phyloP scores from a whole-genome alignment of 805 yeast genomes.

The Myxozyma udenii region DNA sequence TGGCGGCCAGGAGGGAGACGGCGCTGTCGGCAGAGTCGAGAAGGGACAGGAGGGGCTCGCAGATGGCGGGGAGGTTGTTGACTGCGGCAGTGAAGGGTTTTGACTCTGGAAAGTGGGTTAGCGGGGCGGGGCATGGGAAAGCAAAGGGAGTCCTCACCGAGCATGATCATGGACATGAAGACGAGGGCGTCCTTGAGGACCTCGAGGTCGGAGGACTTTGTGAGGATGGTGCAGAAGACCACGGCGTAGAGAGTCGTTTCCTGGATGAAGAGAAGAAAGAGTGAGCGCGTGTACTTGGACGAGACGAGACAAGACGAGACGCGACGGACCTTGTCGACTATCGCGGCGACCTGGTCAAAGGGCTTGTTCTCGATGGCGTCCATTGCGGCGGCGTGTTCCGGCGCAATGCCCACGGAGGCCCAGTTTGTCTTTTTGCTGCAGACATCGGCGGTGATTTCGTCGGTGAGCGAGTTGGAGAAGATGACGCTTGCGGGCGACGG shows the following conservation, averaged over 20 bases:
- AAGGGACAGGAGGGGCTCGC: conserved; percentile 38
- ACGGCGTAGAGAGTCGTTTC: conserved; percentile 14
- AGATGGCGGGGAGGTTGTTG: conserved; percentile 10
- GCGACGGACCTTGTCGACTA: conserved; percentile 7
- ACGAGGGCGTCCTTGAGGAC: conserved; percentile 64
- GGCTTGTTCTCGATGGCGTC: conserved; percentile 50
- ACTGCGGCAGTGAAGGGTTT: conserved; percentile 7
- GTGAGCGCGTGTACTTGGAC: not conserved
- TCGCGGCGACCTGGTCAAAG: conserved; percentile 28
- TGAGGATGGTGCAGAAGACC: conserved; percentile 43
- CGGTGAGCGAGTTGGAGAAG: conserved; percentile 64
- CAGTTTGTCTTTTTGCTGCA: conserved; percentile 83
- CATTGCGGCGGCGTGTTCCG: conserved; percentile 63
- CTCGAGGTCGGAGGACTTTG: conserved; percentile 56
- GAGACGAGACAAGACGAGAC: not conserved
- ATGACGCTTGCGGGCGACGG: conserved; percentile 36
- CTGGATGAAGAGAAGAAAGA: conserved; percentile 1
- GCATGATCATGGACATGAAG: conserved; percentile 54
- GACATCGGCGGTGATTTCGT: conserved; percentile 49
- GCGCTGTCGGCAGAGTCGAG: conserved; percentile 56
- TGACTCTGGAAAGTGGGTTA: conserved; percentile 4
- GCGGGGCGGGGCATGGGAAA: not conserved
- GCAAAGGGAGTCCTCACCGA: conserved; percentile 14
- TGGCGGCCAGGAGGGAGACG: conserved; percentile 54
- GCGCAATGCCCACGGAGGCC: conserved; percentile 76